phyloP scores from a whole-genome alignment of 306 rosid genomes.

The Fragaria vesca region DNA sequence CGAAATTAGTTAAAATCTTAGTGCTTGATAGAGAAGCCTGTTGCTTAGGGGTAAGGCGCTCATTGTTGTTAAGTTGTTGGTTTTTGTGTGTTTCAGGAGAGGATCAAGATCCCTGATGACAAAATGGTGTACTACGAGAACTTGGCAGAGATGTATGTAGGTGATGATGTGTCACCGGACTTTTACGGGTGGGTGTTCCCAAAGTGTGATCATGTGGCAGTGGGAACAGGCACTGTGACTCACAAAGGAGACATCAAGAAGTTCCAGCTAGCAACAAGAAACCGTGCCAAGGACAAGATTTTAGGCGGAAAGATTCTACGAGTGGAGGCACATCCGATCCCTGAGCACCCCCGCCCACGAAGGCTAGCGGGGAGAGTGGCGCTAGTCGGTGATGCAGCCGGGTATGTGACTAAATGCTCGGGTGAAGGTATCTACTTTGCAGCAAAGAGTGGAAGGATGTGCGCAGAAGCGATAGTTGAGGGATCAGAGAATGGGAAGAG shows the following conservation, averaged over 20 bases:
- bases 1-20: background rate
- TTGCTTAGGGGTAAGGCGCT: background rate
- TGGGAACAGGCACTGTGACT: constrained; percentile 95
- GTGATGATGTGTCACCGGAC: constrained; percentile 97
- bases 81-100: constrained; percentile 53
- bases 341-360: constrained; percentile 94
- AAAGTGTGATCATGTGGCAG: constrained; percentile 95
- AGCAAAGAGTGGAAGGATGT: constrained; percentile 97
- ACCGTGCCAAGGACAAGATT: constrained; percentile 92
- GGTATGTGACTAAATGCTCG: constrained; percentile 92
- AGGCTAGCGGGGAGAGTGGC: constrained; percentile 79
- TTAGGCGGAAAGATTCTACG: constrained; percentile 83
- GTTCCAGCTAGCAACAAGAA: constrained; percentile 94
- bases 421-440: constrained; percentile 99
- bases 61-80: background rate
- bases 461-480: constrained; percentile 90
- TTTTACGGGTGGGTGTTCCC: constrained; percentile 99
- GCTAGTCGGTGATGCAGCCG: constrained; percentile 93
- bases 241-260: constrained; percentile 99
- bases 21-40: no score
- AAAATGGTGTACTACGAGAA: constrained; percentile 91
- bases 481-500: constrained; percentile 93
- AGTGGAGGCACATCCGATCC: constrained; percentile 98
- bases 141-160: constrained; percentile 95
- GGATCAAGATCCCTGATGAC: constrained; percentile 85